Evolutionary conservation across 1,284 basidiomycete species (phyloP).

Genomic region (Cystobasidium pallidum): DNA sequence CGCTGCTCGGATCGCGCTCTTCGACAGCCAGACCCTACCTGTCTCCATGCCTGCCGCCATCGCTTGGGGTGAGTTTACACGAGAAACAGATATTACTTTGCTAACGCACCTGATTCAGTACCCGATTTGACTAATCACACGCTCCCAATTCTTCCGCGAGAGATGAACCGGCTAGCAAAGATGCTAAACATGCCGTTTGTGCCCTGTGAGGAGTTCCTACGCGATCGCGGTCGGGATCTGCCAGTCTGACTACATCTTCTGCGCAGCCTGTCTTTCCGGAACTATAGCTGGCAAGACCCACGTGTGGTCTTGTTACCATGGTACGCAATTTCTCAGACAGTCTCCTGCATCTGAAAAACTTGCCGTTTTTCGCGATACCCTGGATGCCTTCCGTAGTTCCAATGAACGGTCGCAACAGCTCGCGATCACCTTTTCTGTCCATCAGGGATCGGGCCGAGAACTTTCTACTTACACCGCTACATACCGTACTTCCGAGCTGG

Average conservation of each 20-base stretch:
- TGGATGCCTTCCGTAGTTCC: neutral
- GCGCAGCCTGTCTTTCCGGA: slow-evolving; percentile 9
- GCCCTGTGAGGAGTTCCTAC: slow-evolving; percentile 46
- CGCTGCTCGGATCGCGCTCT: slow-evolving; percentile 52
- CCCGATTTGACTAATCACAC: slow-evolving; percentile 37
- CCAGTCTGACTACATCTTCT: too few species aligned
- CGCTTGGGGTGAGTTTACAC: slow-evolving; percentile 12
- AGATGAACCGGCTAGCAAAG: neutral
- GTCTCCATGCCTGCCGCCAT: neutral
- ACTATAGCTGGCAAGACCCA: neutral
- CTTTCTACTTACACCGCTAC: neutral
- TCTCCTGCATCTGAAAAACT: neutral
- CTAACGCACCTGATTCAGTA: too few species aligned
- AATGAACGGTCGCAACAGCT: neutral
- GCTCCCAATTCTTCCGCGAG: neutral
- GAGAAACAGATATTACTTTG: too few species aligned
- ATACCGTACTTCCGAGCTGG: neutral
- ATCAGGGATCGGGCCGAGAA: neutral
- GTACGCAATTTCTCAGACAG: neutral
- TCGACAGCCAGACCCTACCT: slow-evolving; percentile 50
- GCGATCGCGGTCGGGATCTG: too few species aligned
- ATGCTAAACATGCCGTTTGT: slow-evolving; percentile 5
- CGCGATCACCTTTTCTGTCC: neutral
- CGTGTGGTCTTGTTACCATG: slow-evolving; percentile 10
- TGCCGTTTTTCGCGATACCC: neutral